Percentiles rank a stretch among this genome's conserved stretches.
phyloP scores from a whole-genome alignment of 331 rosid genomes.

The Pyracantha coccinea region DNA sequence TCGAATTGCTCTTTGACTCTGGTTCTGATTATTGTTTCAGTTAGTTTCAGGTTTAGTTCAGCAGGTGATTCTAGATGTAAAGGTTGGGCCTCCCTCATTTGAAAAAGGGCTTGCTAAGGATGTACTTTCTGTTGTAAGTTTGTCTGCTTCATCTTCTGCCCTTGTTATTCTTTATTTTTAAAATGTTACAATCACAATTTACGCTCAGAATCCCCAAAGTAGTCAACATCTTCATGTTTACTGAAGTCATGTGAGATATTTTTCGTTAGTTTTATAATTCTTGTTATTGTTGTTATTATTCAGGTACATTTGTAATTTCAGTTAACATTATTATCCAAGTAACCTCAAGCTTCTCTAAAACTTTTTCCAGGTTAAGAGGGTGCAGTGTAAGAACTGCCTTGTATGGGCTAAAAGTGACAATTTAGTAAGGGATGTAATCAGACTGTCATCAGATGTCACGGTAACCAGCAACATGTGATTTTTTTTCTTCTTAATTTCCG shows the following conservation, averaged over 20 bases:
- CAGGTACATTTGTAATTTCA: neutral
- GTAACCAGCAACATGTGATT: slow-evolving; percentile 27
- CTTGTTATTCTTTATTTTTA: neutral
- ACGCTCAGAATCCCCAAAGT: neutral
- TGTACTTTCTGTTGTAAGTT: slow-evolving; percentile 70
- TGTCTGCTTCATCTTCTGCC: neutral
- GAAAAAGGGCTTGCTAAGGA: slow-evolving; percentile 80
- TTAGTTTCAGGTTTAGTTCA: slow-evolving; percentile 51
- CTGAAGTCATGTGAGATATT: neutral
- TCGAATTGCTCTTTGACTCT: slow-evolving; percentile 9
- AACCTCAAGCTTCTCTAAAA: slow-evolving; percentile 10
- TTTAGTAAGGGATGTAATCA: slow-evolving; percentile 69
- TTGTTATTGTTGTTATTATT: neutral
- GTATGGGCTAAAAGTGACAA: slow-evolving; percentile 88
- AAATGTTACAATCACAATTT: neutral
- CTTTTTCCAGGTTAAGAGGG: slow-evolving; percentile 54
- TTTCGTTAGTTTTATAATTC: neutral
- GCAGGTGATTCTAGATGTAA: slow-evolving; percentile 73
- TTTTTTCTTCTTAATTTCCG: neutral
- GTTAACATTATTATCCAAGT: neutral
- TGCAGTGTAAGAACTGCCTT: slow-evolving; percentile 64
- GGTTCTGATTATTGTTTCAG: slow-evolving; percentile 28
- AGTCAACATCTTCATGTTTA: neutral
- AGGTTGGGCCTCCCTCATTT: slow-evolving; percentile 78
- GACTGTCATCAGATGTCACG: slow-evolving; percentile 46